These are phyloP conservation scores for Malus hybrid DNA, from an alignment of 331 rosid species.

Conservation along the genomic window DNA sequence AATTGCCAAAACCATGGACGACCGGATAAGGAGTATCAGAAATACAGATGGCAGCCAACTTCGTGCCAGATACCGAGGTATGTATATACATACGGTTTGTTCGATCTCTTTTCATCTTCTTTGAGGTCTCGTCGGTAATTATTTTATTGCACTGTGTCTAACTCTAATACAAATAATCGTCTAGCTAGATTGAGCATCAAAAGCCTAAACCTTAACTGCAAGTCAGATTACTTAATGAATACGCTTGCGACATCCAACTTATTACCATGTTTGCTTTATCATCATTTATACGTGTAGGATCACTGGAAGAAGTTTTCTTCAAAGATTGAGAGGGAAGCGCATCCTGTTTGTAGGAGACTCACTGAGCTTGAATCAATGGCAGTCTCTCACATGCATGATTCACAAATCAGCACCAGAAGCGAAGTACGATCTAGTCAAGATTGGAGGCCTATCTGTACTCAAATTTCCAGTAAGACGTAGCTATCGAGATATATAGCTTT, in stretches of 20 bases:
- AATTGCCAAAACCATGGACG: conserved; percentile 55
- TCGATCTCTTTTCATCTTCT: background rate
- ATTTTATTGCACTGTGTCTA: background rate
- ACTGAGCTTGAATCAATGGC: conserved; percentile 54
- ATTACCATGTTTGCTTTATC: background rate
- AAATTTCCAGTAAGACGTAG: conserved; percentile 22
- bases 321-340: conserved; percentile 39
- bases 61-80: conserved; percentile 56
- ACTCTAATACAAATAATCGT: background rate
- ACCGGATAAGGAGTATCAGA: conserved; percentile 37
- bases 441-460: conserved; percentile 8
- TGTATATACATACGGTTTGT: background rate
- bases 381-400: conserved; percentile 58
- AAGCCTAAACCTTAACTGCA: no score
- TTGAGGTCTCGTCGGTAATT: background rate
- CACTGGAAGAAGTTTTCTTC: conserved; percentile 38
- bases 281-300: conserved; percentile 24
- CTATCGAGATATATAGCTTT: no score
- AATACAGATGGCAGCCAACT: conserved; percentile 60
- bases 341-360: conserved; percentile 81
- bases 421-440: background rate
- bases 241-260: background rate
- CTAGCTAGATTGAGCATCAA: no score
- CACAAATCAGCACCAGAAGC: conserved; percentile 38
- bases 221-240: no score